Evolutionary conservation across 352 stramenopile genomes (phyloP), one percentile per base, ranked within the genome.

Genomic region (Pythium myriotylum): DNA sequence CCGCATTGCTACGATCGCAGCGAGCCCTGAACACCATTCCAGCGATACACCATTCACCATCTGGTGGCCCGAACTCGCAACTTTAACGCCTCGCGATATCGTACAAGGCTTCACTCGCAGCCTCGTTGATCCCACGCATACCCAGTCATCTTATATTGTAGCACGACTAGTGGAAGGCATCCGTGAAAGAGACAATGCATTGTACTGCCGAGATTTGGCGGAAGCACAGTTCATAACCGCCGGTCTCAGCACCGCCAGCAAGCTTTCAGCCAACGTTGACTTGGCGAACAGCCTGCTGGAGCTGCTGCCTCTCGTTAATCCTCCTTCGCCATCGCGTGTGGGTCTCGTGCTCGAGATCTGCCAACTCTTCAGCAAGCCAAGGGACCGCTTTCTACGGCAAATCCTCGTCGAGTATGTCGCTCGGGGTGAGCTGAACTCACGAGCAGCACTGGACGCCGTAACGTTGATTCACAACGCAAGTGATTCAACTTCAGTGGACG

Each of bases 361-460:
- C 43, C 24, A 27, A 17, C 17, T 47, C 3, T 54, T 54, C 22
- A 22, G 7, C 12, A 29, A 43, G 27, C 2, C 23, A 20, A 19
- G 10, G 16, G 14, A 41, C n/a, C 4, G 27, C 14, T 20, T 19
- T 5, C n/a, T 42, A 5, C 54, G 54, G 8, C 22, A 20, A 45
- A 14, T 19, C 41, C 24, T 54, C 14, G 41, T 29, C 3, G 54
- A 62, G 43, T 53, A 32, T 42, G 53, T 54, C 29, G 54, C 29
- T 32, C 54, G 54, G 29, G 42, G 43, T 45, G 54, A 62, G 32
- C 26, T 62, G 17, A 45, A 17, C 7, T 45, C 54, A 7, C 29
- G 20, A 4, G 27, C 42, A 17, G n/a, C 41, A 12, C 43, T 62
- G 24, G 10, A 53, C n/a, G 54, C 22, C 29, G 29, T 40, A 13